A percentile compares a stretch with the other conserved stretches of the same genome.
These are phyloP conservation scores for Calonectria henricotiae DNA, from an alignment of 2,329 filamentous ascomycete genomes.

Conservation along the genomic window DNA sequence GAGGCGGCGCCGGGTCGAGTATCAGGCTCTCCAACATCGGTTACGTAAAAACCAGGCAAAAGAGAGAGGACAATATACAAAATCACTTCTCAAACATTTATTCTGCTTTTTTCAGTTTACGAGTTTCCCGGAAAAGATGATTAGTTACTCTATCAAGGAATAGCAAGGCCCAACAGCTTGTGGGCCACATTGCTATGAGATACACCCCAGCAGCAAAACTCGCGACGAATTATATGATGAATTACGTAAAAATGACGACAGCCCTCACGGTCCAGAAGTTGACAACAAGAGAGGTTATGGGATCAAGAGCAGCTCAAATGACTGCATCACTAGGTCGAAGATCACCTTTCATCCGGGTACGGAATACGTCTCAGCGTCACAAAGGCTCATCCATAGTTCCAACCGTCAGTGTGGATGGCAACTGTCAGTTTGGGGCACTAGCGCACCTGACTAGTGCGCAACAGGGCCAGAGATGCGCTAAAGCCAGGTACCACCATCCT, in stretches of 20 bases:
- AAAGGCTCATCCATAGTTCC: background rate
- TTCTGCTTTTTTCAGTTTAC: background rate
- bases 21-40: background rate
- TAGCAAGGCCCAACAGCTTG: no score
- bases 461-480: constrained; percentile 20
- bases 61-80: background rate
- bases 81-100: background rate
- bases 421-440: constrained; percentile 18
- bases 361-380: background rate
- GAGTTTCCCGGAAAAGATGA: no score
- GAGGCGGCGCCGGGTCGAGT: background rate
- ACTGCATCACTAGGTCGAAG: background rate
- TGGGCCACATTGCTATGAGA: no score
- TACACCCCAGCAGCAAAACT: background rate
- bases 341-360: background rate
- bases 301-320: background rate
- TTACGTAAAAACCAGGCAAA: background rate
- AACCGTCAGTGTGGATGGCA: background rate
- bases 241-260: background rate
- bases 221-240: background rate
- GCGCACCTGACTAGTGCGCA: constrained; percentile 26
- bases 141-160: no score
- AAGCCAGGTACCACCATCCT: constrained; percentile 22
- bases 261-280: background rate
- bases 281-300: background rate